phyloP scores from a whole-genome alignment of 768 basidiomycete species.

The Cubamyces lactineus region DNA sequence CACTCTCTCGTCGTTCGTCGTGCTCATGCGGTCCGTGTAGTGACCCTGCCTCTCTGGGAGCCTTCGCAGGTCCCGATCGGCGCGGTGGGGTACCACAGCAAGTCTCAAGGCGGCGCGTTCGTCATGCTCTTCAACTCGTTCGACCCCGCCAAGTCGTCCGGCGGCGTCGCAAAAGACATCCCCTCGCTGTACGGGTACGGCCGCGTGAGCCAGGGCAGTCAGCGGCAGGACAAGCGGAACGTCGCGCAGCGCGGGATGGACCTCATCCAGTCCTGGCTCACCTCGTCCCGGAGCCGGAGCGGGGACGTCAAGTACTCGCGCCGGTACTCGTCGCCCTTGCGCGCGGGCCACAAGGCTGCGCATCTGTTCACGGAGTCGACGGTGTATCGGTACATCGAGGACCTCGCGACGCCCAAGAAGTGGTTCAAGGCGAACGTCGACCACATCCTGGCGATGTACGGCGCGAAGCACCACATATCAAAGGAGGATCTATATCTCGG shows the following conservation, averaged over 20 bases:
- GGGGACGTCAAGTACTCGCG: conserved; percentile 46
- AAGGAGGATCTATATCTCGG: conserved; percentile 42
- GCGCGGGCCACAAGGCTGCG: conserved; percentile 66
- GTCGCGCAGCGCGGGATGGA: conserved; percentile 62
- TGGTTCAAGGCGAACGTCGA: conserved; percentile 79
- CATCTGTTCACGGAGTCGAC: conserved; percentile 71
- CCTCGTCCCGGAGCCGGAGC: conserved; percentile 32
- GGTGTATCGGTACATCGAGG: conserved; percentile 67
- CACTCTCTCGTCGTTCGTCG: background rate
- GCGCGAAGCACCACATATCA: conserved; percentile 37
- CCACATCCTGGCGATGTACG: conserved; percentile 60
- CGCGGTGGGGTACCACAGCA: conserved; percentile 74
- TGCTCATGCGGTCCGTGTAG: conserved; percentile 16
- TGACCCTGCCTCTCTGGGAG: conserved; percentile 63
- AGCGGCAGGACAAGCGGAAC: conserved; percentile 60
- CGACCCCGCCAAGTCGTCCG: conserved; percentile 50
- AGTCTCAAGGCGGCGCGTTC: conserved; percentile 63
- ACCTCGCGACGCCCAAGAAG: conserved; percentile 61
- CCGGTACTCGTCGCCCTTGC: conserved; percentile 61
- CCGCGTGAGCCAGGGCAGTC: conserved; percentile 48
- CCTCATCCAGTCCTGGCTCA: conserved; percentile 52
- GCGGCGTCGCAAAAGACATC: conserved; percentile 48
- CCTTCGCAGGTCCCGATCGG: conserved; percentile 67
- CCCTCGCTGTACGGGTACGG: conserved; percentile 71
- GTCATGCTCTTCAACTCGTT: conserved; percentile 73